Evolutionary conservation across 192 early-diverging fungal genomes (phyloP).

Genomic region (Coemansia sp.): DNA sequence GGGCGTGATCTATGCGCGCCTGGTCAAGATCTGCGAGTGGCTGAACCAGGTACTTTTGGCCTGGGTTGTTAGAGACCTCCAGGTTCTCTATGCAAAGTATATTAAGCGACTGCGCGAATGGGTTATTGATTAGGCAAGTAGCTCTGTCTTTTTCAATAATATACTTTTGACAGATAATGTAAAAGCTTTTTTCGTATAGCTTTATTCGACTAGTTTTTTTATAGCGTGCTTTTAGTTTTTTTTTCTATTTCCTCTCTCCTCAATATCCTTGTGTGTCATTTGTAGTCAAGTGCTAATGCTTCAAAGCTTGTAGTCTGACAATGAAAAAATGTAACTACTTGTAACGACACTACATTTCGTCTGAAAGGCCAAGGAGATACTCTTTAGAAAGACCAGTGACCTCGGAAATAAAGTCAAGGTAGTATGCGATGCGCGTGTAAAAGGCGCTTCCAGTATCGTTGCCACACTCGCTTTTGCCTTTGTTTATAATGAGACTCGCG

Average conservation of each 20-base stretch:
- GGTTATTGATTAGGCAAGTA: constrained; percentile 39
- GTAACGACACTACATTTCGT: too few relatives aligned
- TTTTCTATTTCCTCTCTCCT: too few relatives aligned
- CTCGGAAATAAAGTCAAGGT: neutral
- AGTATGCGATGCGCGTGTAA: neutral
- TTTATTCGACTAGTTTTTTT: neutral
- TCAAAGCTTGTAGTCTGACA: too few relatives aligned
- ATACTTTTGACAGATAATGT: neutral
- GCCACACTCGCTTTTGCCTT: neutral
- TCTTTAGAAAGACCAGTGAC: constrained; percentile 1
- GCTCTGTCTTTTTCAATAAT: neutral
- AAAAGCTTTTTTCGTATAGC: neutral
- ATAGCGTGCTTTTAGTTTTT: neutral
- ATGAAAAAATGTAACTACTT: too few relatives aligned
- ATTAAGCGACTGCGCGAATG: constrained; percentile 54
- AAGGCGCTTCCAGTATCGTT: neutral
- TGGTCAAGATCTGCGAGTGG: constrained; percentile 49
- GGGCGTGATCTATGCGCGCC: constrained; percentile 49
- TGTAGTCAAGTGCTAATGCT: too few relatives aligned
- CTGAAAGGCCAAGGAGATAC: neutral
- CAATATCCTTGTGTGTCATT: too few relatives aligned
- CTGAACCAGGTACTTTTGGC: constrained; percentile 50
- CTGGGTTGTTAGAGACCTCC: constrained; percentile 52
- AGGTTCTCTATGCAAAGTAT: constrained; percentile 54
- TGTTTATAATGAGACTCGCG: neutral